phyloP scores from a whole-genome alignment of 768 basidiomycete species.

The Suillus lakei region DNA sequence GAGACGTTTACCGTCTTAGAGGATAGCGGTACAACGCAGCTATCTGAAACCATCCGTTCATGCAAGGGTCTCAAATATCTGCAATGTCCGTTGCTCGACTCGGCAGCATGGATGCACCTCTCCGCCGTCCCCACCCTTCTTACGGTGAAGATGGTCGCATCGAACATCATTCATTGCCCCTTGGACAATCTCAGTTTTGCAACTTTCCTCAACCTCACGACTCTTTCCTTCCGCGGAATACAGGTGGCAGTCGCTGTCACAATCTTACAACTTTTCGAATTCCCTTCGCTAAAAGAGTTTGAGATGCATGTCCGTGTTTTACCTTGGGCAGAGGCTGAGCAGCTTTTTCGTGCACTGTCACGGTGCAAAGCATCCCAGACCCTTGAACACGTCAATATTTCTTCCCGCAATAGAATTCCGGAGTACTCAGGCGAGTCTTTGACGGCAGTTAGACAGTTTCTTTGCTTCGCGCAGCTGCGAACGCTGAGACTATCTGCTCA shows the following conservation, averaged over 20 bases:
- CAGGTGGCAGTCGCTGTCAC: background rate
- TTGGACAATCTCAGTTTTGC: background rate
- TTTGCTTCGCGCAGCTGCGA: background rate
- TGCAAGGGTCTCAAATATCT: background rate
- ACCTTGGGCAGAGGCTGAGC: background rate
- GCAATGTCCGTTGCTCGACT: background rate
- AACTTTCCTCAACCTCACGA: background rate
- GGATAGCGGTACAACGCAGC: background rate
- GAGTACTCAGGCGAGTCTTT: background rate
- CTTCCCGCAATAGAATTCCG: background rate
- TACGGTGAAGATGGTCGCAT: background rate
- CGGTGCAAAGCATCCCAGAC: conserved; percentile 5
- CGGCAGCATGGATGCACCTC: conserved; percentile 1
- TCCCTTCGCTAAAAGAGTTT: background rate
- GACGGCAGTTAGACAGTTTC: background rate
- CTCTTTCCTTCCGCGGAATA: background rate
- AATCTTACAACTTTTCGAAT: background rate
- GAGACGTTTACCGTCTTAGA: background rate
- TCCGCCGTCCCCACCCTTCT: background rate
- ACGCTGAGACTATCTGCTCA: background rate
- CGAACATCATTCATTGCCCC: background rate
- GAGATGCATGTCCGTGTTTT: background rate
- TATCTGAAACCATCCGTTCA: background rate
- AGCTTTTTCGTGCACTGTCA: background rate
- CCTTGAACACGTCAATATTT: background rate